phyloP scores from a whole-genome alignment of 2,329 filamentous ascomycete genomes.

The Pseudopyrenochaeta lycopersici region DNA sequence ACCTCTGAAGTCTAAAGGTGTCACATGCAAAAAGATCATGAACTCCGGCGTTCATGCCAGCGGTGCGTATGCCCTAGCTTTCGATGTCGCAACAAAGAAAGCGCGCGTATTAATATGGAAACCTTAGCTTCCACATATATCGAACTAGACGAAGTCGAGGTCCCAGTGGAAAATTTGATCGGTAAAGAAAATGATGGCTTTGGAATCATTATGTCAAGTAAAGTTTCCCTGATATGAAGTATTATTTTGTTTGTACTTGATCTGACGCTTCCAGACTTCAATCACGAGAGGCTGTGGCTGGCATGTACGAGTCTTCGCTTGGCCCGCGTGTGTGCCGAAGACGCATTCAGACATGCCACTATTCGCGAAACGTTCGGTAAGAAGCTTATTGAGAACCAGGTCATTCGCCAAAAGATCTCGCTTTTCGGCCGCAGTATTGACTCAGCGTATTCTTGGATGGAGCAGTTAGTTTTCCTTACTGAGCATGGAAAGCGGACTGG shows the following conservation, averaged over 20 bases:
- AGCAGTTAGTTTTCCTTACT: constrained; percentile 76
- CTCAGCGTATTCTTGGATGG: constrained; percentile 80
- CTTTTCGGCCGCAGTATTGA: constrained; percentile 63
- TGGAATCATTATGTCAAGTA: constrained; percentile 62
- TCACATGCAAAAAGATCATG: constrained; percentile 4
- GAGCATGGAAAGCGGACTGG: constrained; percentile 75
- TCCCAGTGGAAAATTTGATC: constrained; percentile 77
- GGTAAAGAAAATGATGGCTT: constrained; percentile 85
- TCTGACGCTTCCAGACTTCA: constrained; percentile 68
- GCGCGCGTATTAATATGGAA: constrained; percentile 51
- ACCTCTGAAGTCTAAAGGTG: constrained; percentile 64
- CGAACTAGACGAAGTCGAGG: constrained; percentile 84
- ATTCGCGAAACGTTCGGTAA: constrained; percentile 83
- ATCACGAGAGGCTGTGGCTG: constrained; percentile 82
- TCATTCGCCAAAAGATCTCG: constrained; percentile 74
- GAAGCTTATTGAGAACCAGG: constrained; percentile 79
- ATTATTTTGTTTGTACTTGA: too few species aligned
- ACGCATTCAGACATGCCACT: constrained; percentile 83
- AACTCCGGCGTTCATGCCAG: constrained; percentile 8
- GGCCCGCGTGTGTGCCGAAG: constrained; percentile 74
- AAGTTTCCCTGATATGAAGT: too few species aligned
- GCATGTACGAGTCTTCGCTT: constrained; percentile 68
- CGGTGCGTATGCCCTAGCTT: neutral
- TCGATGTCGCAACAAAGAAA: neutral
- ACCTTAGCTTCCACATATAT: constrained; percentile 77